Percentiles rank a stretch among this genome's conserved stretches.
These are phyloP conservation scores for Phytophthora capsici DNA, from an alignment of 352 stramenopile species.

Conservation along the genomic window DNA sequence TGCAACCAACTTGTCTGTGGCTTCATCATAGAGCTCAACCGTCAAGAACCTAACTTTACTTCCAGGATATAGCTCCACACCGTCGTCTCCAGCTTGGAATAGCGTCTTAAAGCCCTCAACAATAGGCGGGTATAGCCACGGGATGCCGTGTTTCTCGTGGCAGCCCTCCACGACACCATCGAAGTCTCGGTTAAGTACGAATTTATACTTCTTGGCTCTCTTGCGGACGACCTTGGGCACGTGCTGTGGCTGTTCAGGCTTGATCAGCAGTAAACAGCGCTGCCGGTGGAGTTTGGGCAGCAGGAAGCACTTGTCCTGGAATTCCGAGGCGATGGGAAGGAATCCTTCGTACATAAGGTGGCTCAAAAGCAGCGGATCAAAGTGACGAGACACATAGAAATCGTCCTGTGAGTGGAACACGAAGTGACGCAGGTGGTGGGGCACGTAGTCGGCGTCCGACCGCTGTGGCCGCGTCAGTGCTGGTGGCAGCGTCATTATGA, in stretches of 20 bases:
- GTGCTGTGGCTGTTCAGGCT: conserved; percentile 56
- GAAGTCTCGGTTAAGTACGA: conserved; percentile 92
- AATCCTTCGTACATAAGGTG: conserved; percentile 96
- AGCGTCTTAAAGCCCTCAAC: conserved; percentile 84
- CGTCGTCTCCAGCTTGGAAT: conserved; percentile 59
- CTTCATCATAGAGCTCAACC: conserved; percentile 89
- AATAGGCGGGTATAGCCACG: conserved; percentile 93
- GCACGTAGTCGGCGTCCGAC: conserved; percentile 85
- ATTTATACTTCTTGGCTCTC: conserved; percentile 84
- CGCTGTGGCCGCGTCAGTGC: conserved; percentile 26
- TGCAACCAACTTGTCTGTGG: conserved; percentile 79
- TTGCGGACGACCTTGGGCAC: conserved; percentile 92
- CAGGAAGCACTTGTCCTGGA: conserved; percentile 68
- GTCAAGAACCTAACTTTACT: conserved; percentile 87
- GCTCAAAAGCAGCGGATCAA: conserved; percentile 87
- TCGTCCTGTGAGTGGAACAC: conserved; percentile 94
- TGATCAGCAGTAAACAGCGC: conserved; percentile 85
- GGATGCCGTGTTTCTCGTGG: conserved; percentile 92
- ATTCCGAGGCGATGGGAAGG: conserved; percentile 92
- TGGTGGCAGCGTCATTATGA: conserved; percentile 17
- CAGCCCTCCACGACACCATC: conserved; percentile 90
- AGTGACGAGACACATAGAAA: conserved; percentile 92
- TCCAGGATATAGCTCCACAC: conserved; percentile 66
- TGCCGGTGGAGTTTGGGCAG: conserved; percentile 91
- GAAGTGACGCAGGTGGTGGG: conserved; percentile 79